Conservation (phyloP, 2,329 filamentous ascomycete genomes). For the Incumbomyces delicatus region DNA sequence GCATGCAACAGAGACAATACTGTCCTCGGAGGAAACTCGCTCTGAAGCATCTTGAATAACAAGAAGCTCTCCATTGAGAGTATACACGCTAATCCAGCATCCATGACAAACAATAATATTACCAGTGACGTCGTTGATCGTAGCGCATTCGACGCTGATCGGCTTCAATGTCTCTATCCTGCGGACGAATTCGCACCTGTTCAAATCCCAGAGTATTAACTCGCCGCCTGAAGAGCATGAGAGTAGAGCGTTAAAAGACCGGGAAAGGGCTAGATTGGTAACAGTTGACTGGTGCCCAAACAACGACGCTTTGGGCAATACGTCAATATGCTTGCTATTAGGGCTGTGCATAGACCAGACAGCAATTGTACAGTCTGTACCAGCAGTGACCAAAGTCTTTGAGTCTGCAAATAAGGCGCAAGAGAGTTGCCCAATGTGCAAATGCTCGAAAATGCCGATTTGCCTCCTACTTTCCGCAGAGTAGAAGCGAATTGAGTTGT, state of each 20-base stretch:
- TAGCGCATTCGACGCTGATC: conserved; percentile 55
- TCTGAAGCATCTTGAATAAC: conserved; percentile 73
- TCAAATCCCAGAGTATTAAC: conserved; percentile 87
- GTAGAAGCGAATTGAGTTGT: conserved; percentile 87
- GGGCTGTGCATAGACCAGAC: conserved; percentile 64
- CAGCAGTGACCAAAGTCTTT: conserved; percentile 81
- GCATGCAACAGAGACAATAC: conserved; percentile 72
- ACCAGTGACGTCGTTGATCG: conserved; percentile 82
- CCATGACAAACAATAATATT: conserved; percentile 80
- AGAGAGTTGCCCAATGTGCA: conserved; percentile 84
- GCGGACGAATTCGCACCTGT: conserved; percentile 75
- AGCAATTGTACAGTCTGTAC: conserved; percentile 82
- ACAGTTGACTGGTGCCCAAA: conserved; percentile 86
- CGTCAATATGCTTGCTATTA: conserved; percentile 60
- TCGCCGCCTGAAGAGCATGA: conserved; percentile 74
- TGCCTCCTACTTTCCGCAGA: conserved; percentile 71
- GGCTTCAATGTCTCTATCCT: conserved; percentile 46
- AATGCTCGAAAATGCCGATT: conserved; percentile 82
- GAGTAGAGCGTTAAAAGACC: conserved; percentile 78
- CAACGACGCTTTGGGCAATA: conserved; percentile 67
- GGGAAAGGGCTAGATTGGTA: conserved; percentile 70
- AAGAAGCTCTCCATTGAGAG: conserved; percentile 75
- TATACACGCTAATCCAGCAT: conserved; percentile 65
- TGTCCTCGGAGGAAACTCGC: conserved; percentile 52
- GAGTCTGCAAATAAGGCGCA: conserved; percentile 78